These are phyloP conservation scores for Nakataea oryzae DNA, from an alignment of 2,329 filamentous ascomycete genomes.

Conservation along the genomic window DNA sequence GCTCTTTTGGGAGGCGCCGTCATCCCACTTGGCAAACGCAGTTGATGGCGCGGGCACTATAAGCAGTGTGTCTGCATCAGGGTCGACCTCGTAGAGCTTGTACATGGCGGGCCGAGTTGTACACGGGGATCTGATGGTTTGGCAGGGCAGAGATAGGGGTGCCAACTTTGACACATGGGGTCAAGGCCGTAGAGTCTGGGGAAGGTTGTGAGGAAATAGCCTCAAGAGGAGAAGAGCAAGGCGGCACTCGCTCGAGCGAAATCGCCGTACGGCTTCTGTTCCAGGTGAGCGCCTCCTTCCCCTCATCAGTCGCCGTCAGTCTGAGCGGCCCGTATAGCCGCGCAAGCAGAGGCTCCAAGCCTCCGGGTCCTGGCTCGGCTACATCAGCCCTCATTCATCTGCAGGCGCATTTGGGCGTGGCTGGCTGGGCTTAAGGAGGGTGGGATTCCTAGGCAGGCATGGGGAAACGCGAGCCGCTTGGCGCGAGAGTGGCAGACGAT, in stretches of 20 bases:
- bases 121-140: background rate
- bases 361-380: background rate
- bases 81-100: conserved; percentile 22
- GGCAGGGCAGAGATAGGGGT: background rate
- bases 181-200: background rate
- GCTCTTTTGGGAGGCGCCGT: background rate
- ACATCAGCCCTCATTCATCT: background rate
- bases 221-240: background rate
- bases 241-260: too few species aligned
- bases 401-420: background rate
- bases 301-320: background rate
- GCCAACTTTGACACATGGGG: background rate
- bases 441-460: background rate
- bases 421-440: background rate
- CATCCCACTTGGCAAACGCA: conserved; percentile 14
- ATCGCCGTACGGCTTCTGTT: background rate
- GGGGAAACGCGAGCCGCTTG: background rate
- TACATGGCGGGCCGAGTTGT: conserved; percentile 12
- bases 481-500: conserved; percentile 1
- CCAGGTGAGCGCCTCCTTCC: background rate
- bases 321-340: background rate
- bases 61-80: conserved; percentile 21
- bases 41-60: conserved; percentile 14
- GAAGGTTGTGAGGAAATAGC: background rate
- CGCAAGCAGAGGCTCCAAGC: background rate